Evolutionary conservation across 805 yeast genomes (phyloP).

Genomic region (Scheffersomyces stipitis): DNA sequence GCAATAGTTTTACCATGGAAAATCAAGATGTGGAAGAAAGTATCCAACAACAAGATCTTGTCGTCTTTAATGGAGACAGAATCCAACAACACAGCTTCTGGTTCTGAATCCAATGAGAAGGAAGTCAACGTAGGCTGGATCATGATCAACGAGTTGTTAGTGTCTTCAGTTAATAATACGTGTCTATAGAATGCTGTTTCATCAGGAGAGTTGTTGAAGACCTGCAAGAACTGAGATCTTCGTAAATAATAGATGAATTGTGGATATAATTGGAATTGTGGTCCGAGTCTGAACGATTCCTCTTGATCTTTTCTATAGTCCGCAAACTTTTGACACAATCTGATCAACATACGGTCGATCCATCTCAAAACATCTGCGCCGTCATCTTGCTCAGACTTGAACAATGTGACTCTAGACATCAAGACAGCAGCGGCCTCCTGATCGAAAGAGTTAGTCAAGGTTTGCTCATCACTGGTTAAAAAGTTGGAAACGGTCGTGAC

Average conservation of each 20-base stretch:
- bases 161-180: constrained; percentile 85
- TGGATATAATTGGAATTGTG: constrained; percentile 84
- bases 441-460: constrained; percentile 73
- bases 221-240: constrained; percentile 93
- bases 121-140: constrained; percentile 95
- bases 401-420: constrained; percentile 87
- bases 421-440: constrained; percentile 98
- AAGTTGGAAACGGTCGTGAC: constrained; percentile 79
- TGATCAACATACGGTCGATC: constrained; percentile 90
- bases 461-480: constrained; percentile 50
- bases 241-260: constrained; percentile 95
- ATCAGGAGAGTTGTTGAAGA: constrained; percentile 97
- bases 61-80: constrained; percentile 90
- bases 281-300: constrained; percentile 76
- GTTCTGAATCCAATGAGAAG: constrained; percentile 73
- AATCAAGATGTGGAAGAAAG: constrained; percentile 93
- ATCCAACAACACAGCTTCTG: constrained; percentile 89
- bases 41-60: constrained; percentile 82
- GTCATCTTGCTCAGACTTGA: constrained; percentile 75
- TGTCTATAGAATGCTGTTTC: constrained; percentile 98
- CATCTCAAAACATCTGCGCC: constrained; percentile 92
- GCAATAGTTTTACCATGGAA: constrained; percentile 95
- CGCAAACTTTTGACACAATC: constrained; percentile 89
- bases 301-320: constrained; percentile 89
- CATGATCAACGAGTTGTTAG: constrained; percentile 91